phyloP scores from a whole-genome alignment of 768 basidiomycete species.

The Collybia sp. region DNA sequence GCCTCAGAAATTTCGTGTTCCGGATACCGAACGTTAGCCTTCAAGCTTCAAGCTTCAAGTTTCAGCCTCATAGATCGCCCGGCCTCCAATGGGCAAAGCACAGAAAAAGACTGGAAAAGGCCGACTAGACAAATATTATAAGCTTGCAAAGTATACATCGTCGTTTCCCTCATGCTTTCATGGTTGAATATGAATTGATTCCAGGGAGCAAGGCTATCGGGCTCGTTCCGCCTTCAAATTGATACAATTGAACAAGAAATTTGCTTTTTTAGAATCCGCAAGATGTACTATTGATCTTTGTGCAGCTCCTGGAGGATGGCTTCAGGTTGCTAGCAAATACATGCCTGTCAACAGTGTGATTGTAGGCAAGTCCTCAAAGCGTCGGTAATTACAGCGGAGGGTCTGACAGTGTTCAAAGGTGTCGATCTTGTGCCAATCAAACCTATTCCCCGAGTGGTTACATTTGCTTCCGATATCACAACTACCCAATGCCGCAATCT shows the following conservation, averaged over 20 bases:
- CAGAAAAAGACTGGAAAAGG: conserved; percentile 97
- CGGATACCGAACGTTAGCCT: no score
- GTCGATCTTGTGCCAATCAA: conserved; percentile 96
- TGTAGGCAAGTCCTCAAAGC: conserved; percentile 54
- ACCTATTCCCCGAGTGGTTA: conserved; percentile 88
- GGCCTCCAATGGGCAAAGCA: conserved; percentile 56
- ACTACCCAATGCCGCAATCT: conserved; percentile 85
- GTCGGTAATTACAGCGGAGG: neutral
- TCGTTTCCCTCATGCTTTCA: conserved; percentile 1
- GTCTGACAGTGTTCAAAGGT: conserved; percentile 39
- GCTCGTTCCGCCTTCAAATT: conserved; percentile 99
- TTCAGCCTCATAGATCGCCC: no score
- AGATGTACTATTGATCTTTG: conserved; percentile 97
- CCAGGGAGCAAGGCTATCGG: conserved; percentile 96
- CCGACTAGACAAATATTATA: conserved; percentile 96
- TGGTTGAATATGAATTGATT: conserved; percentile 8
- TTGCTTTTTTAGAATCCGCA: conserved; percentile 82
- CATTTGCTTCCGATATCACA: conserved; percentile 94
- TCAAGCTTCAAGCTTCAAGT: no score
- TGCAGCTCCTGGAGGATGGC: conserved; percentile 98
- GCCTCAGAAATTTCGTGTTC: no score
- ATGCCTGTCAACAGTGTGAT: conserved; percentile 93
- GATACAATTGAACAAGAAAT: conserved; percentile 98
- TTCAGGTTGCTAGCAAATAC: conserved; percentile 97
- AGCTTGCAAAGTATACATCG: conserved; percentile 78